Evolutionary conservation across 495 filamentous ascomycete genomes (phyloP), one percentile per base, ranked within the genome.

Genomic region (Letharia columbiana): DNA sequence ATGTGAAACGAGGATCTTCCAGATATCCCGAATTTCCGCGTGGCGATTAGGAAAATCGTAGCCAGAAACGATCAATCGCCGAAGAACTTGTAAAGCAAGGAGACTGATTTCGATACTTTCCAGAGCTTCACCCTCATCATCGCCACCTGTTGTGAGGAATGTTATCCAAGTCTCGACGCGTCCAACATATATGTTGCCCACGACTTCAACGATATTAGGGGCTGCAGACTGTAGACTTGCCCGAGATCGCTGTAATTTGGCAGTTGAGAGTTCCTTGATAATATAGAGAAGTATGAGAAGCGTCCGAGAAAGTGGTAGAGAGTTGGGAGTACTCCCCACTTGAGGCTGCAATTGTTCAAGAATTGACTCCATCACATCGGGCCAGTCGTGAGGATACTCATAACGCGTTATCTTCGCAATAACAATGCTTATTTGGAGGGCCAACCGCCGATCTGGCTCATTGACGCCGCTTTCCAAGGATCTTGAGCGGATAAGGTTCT

Each of bases 381-480:
- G 61, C 91, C 94, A 98, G 28, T 93, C 90, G 60, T 81, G 77
- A 5, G 94, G 94, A 74, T 89, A 98, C 70, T 97, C 94, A 72
- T 89, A 87, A 28, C 94, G 82, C 54, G 91, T 83, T 42, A 98
- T 87, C 75, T 96, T 98, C 12, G 91, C 88, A 57, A 91, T 80
- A 64, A 92, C 86, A 60, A 98, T 80, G 12, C 93, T 89, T 77
- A 95, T 95, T 70, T 96, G 91, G 45, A 91, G 74, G 31, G 91
- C 91, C 11, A 98, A 81, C 33, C 84, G 82, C 57, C 78, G 82
- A 49, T 89, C 85, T 3, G 86, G 83, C 73, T 98, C 94, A 70
- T 83, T 79, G 49, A 92, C 79, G 15, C 88, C 87, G 61, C 87
- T 86, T 66, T 88, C 79, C 6, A 97, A 76, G 28, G 91, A 82